Evolutionary conservation across 78 protist species (phyloP).

Genomic region (Dictyostelium firmibasis): DNA sequence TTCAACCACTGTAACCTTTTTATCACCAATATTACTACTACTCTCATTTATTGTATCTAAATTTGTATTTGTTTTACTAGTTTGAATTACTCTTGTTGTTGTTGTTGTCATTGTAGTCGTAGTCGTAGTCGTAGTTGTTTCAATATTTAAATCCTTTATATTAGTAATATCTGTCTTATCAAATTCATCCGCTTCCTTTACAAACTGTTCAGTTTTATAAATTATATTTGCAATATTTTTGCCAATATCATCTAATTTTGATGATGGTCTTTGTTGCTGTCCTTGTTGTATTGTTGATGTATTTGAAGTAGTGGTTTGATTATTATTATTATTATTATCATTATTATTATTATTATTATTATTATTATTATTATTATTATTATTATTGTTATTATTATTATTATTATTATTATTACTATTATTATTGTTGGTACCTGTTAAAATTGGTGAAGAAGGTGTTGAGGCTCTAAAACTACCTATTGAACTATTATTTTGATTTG

Average conservation of each 20-base stretch:
- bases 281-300: not conserved
- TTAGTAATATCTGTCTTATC: constrained; percentile 2
- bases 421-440: not conserved
- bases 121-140: too few relatives aligned
- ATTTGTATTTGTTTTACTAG: not conserved
- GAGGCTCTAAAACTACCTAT: not conserved
- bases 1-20: constrained; percentile 43
- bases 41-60: not conserved
- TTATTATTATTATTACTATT: too few relatives aligned
- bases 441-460: not conserved
- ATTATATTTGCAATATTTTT: constrained; percentile 48
- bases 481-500: not conserved
- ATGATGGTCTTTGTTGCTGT: not conserved
- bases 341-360: not conserved
- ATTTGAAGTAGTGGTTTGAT: not conserved
- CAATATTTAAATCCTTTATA: not conserved
- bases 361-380: not conserved
- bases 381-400: too few relatives aligned
- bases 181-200: constrained; percentile 35
- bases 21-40: not conserved
- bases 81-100: not conserved
- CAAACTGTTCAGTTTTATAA: constrained; percentile 45
- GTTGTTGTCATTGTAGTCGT: not conserved
- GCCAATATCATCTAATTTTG: constrained; percentile 1
- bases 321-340: not conserved